phyloP scores from a whole-genome alignment of 805 yeast species.

The Pichia gijzeniarum region DNA sequence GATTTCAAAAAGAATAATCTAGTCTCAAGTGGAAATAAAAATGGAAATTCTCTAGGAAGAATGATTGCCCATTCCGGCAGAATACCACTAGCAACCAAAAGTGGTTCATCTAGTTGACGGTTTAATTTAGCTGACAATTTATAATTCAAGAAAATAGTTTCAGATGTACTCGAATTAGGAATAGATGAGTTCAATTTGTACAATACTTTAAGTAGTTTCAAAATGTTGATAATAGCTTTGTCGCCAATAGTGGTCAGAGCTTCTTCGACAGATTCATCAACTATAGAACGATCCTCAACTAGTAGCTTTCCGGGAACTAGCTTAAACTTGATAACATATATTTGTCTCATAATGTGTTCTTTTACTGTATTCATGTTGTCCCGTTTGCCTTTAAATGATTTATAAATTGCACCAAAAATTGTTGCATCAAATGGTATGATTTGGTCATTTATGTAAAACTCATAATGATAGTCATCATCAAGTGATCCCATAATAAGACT shows the following conservation, averaged over 20 bases:
- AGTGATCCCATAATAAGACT: constrained; percentile 15
- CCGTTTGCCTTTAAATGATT: constrained; percentile 13
- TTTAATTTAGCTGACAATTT: constrained; percentile 81
- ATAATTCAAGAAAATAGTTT: constrained; percentile 54
- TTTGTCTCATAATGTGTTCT: constrained; percentile 30
- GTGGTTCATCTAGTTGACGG: constrained; percentile 83
- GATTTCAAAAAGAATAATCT: constrained; percentile 73
- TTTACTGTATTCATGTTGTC: constrained; percentile 30
- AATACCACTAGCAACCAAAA: constrained; percentile 79
- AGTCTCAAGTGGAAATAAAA: constrained; percentile 77
- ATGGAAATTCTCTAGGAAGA: constrained; percentile 69
- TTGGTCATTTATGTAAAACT: constrained; percentile 53
- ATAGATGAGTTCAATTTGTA: constrained; percentile 32
- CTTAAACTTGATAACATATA: constrained; percentile 39
- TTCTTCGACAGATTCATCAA: constrained; percentile 24
- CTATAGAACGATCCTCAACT: constrained; percentile 38
- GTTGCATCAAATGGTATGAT: constrained; percentile 60
- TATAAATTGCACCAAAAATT: constrained; percentile 67
- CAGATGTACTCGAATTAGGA: constrained; percentile 24
- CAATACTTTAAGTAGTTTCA: constrained; percentile 44
- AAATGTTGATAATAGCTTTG: constrained; percentile 32
- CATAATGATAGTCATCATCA: constrained; percentile 35
- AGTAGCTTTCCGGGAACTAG: constrained; percentile 54
- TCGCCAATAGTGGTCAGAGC: constrained; percentile 30
- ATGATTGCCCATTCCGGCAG: constrained; percentile 80